A percentile compares a stretch with the other conserved stretches of the same genome.
These are phyloP conservation scores for Colletotrichum tanaceti DNA, from an alignment of 2,329 filamentous ascomycete species.

Conservation along the genomic window DNA sequence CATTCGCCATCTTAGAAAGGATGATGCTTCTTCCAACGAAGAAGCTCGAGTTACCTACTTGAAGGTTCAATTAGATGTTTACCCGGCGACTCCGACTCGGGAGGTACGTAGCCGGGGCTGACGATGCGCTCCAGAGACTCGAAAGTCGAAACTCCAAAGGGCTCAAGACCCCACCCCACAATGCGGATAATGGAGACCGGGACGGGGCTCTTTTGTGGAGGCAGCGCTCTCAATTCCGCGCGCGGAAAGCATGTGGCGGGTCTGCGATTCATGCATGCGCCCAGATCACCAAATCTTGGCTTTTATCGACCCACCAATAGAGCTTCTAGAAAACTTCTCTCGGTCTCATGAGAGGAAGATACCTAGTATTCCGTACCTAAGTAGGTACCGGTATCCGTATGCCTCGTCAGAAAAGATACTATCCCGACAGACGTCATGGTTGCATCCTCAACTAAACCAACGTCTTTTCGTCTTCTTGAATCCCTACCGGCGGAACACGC, in stretches of 20 bases:
- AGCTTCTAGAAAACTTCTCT: slow-evolving; percentile 25
- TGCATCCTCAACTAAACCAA: background rate
- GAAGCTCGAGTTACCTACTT: background rate
- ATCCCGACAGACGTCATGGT: background rate
- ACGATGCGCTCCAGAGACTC: background rate
- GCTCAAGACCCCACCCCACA: background rate
- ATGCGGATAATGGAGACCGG: slow-evolving; percentile 3
- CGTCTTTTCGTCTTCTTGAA: background rate
- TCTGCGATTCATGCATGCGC: slow-evolving; percentile 20
- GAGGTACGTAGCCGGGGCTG: background rate
- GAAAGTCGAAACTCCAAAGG: slow-evolving; percentile 1
- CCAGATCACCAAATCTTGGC: slow-evolving; percentile 33
- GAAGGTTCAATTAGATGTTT: background rate
- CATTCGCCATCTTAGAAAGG: no score
- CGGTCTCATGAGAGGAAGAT: background rate
- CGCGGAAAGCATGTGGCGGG: slow-evolving; percentile 21
- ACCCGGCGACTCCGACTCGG: background rate
- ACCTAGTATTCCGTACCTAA: no score
- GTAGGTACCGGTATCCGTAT: no score
- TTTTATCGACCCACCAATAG: background rate
- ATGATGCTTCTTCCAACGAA: no score
- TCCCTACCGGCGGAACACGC: background rate
- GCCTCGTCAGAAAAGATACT: no score
- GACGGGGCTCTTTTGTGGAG: background rate
- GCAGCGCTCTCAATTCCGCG: slow-evolving; percentile 10